Base-by-base conservation (phyloP, 805 yeast species). In the Soucietia sequanensis region DNA sequence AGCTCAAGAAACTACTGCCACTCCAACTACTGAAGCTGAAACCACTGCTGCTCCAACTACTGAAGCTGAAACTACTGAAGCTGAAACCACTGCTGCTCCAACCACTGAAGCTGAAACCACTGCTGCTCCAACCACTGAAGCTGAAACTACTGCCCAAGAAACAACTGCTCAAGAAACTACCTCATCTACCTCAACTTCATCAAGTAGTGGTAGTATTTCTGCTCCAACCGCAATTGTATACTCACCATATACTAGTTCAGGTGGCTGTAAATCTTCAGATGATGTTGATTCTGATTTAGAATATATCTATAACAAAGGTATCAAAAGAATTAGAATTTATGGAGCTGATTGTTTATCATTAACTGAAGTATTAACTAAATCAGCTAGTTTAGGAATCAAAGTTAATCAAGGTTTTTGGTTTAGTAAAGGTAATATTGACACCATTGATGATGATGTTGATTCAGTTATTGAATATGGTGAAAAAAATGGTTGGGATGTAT, bases 361-460 rank as follows among this genome's bases (percentile, higher is more conserved):
- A 31, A 52, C 71, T 20, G 78, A 83, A 3, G 78, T 88, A 24
- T 70, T 78, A 48, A 86, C 93, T 31, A 72, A 70, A 25, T 75
- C 83, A 46, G 50, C 52, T 16, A 33, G 57, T 10, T 61, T 83
- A 34, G 95, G 95, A 4, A 57, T 90, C 33, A 76, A 65, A 24
- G 77, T 89, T 39, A 83, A 85, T 59, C 96, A 87, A 69, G 96
- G 97, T 31, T 74, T 90, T 60, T 90, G 93, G 90, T 80, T 90
- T 44, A 57, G 72, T 30, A 41, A 62, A 13, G 67, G 58, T 18
- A 95, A 95, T 48, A 80, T 73, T 24, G 78, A 78, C 50, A 80
- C 91, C 6, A 76, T 87, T 41, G 89, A 85, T 56, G 62, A 47
- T 33, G 68, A 76, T 30, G 79, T 87, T 31, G 34, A 55, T 14